Evolutionary conservation across 768 basidiomycete species (phyloP).

Genomic region (Lyophyllum shimeji): DNA sequence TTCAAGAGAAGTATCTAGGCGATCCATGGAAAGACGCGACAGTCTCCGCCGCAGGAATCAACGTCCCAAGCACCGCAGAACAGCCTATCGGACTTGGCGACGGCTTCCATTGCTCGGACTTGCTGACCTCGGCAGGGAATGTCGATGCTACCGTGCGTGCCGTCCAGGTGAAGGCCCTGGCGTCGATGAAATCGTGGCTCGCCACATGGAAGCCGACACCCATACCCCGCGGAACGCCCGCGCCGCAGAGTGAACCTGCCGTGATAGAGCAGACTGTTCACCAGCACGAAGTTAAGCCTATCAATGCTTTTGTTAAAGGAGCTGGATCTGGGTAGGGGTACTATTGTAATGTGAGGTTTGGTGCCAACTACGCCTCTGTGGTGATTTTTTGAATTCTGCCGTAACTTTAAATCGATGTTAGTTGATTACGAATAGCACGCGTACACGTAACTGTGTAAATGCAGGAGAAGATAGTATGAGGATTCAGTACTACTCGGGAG

Average conservation of each 20-base stretch:
- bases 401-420: too few species aligned
- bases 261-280: background rate
- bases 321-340: conserved; percentile 12
- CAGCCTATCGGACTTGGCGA: conserved; percentile 60
- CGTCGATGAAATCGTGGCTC: conserved; percentile 58
- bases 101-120: conserved; percentile 71
- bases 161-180: conserved; percentile 54
- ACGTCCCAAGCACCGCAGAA: conserved; percentile 42
- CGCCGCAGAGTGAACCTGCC: background rate
- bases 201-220: conserved; percentile 33
- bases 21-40: conserved; percentile 76
- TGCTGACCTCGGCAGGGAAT: conserved; percentile 36
- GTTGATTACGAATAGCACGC: too few species aligned
- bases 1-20: conserved; percentile 36
- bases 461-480: too few species aligned
- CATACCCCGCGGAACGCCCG: background rate
- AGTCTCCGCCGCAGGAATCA: conserved; percentile 53
- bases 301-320: conserved; percentile 35
- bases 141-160: conserved; percentile 50
- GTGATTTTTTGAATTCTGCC: too few species aligned
- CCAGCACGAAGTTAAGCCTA: conserved; percentile 22
- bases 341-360: too few species aligned
- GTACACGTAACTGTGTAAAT: too few species aligned
- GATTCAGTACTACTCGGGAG: too few species aligned
- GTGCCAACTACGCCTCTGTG: too few species aligned